Conservation (phyloP, 352 stramenopile species). For the Pythium dissotocum region DNA sequence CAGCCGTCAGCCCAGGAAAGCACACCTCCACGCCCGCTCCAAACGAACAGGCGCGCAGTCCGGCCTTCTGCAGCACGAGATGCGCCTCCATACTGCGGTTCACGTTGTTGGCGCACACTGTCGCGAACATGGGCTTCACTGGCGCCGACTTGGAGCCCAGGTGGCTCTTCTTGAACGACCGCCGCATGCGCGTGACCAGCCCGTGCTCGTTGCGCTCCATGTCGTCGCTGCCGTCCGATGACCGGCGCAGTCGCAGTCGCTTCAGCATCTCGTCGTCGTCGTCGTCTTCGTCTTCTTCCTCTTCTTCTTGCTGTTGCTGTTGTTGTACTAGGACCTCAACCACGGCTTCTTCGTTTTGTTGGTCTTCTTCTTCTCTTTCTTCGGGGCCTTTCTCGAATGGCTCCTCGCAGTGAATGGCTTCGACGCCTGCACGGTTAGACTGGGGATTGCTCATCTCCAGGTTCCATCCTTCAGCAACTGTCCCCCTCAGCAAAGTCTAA, state of each 20-base stretch:
- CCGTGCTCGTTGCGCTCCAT: conserved; percentile 24
- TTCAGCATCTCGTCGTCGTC: conserved; percentile 21
- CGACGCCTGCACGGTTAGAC: conserved; percentile 2
- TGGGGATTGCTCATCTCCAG: not conserved
- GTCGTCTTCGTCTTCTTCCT: not conserved
- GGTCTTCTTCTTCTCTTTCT: not conserved
- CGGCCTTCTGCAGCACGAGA: conserved; percentile 38
- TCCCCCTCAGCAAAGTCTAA: not conserved
- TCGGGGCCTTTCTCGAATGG: not conserved
- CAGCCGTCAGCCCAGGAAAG: conserved; percentile 34
- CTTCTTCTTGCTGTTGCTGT: not conserved
- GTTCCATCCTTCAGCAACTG: not conserved
- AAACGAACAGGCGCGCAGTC: conserved; percentile 50
- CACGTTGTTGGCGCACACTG: conserved; percentile 66
- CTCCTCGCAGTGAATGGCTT: not conserved
- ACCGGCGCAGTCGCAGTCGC: conserved; percentile 8
- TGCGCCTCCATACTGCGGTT: conserved; percentile 68
- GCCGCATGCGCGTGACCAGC: conserved; percentile 25
- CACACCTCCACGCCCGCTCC: conserved; percentile 45
- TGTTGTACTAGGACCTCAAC: too few species aligned
- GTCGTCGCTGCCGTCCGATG: conserved; percentile 12
- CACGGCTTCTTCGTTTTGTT: not conserved
- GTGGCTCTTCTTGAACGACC: conserved; percentile 21
- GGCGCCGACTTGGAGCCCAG: not conserved
- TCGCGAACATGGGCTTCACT: conserved; percentile 37